Base-by-base conservation (phyloP, 805 yeast genomes). In the Wickerhamomyces ciferrii region DNA sequence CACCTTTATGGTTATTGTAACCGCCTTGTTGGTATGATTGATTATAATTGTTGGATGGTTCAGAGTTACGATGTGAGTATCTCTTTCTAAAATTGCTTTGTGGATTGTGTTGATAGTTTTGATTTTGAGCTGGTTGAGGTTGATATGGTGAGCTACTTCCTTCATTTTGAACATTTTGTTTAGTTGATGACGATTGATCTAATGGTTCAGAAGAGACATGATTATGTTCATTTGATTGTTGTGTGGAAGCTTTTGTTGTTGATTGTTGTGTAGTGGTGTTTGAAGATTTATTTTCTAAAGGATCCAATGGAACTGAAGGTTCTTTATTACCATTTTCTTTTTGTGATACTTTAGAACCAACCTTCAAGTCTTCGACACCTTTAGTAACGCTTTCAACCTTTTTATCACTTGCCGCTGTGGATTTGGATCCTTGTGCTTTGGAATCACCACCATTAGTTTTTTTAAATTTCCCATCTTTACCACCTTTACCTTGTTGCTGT, bases 1-100 rank as follows among this genome's bases (percentile, higher is more conserved):
- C 34, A 18, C 37, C 37, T 31, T 50, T 52, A 20, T 41, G 25
- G 14, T 41, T 19, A 20, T 21, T 29, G 21, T n/a, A 18, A n/a
- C 39, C 31, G 13, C 31, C n/a, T 13, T 41, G 37, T 31, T 38
- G 32, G 40, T 41, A 41, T n/a, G 19, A 10, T 23, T 41, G 27
- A n/a, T 25, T 46, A 23, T 42, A 45, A 19, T 41, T 34, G 11
- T 34, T 19, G 39, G 43, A 48, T 17, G 58, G 53, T 24, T 55
- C 57, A 40, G 60, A 55, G 40, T 53, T 52, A 48, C 60, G 51
- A 39, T 52, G 55, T 24, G 45, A 48, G 38, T 19, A 42, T 17
- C 31, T 42, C 34, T 45, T 50, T 24, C 41, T 37, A 23, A 32
- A 13, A 14, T 34, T 34, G 34, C 5, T 42, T 35, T 40, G 21